Evolutionary conservation across 2,329 filamentous ascomycete genomes (phyloP), one percentile per base, ranked within the genome.

Genomic region (Colletotrichum tanaceti): DNA sequence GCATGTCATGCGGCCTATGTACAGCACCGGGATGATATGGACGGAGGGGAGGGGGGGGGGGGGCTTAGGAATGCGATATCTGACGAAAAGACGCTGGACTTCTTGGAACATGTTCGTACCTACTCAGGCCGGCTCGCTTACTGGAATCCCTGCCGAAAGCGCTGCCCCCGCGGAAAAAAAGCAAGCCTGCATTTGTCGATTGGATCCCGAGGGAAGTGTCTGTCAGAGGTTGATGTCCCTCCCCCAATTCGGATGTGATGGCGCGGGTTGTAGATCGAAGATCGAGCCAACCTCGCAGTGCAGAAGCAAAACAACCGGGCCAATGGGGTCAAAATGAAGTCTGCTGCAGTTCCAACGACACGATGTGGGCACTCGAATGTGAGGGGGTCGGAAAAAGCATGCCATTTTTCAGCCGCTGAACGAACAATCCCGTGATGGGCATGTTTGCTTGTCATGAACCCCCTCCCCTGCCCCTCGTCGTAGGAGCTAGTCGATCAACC

Each of bases 401-500:
- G 32, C 32, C 32, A 13, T 41, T 46, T 39, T 62, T 38, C 16
- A 28, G 22, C 38, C 44, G 66, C 52, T 57, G 49, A 28, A 20
- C 44, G 22, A 58, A 52, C 43, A 41, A 52, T 58, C 39, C 44
- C 43, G 14, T 46, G 46, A 49, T 55, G 24, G 22, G 47, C 62
- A 41, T 55, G 43, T 46, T 44, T 68, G 35, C 49, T 55, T 57
- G 50, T 65, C 65, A 44, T 54, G 43, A 60, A 67, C 57, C 55
- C 63, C 16, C 11, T n/a, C n/a, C n/a, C n/a, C n/a, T n/a, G n/a
- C 18, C 49, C 49, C 28, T 32, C 28, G 66, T 70, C 66, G 52
- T 46, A 13, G 39, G 35, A 57, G 53, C 66, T 58, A 67, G 63
- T 58, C 18, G 52, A 58, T 49, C 61, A 70, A 63, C 57, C 50